phyloP scores from a whole-genome alignment of 148 eudicot species.

The Dysphania ambrosioides region DNA sequence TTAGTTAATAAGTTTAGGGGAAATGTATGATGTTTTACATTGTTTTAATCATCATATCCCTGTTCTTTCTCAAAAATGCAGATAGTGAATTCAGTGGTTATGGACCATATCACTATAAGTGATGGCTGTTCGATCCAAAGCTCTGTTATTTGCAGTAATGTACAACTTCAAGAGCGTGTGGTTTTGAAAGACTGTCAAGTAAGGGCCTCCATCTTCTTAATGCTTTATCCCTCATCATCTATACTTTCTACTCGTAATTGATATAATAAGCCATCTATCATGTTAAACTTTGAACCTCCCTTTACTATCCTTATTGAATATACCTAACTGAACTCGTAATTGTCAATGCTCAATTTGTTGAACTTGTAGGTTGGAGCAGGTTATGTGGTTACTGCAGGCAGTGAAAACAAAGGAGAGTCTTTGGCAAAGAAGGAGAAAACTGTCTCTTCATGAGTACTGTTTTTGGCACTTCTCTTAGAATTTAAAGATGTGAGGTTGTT shows the following conservation, averaged over 20 bases:
- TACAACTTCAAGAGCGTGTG: slow-evolving; percentile 82
- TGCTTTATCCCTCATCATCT: not conserved
- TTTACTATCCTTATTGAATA: not conserved
- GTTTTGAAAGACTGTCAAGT: slow-evolving; percentile 93
- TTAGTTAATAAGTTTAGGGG: not conserved
- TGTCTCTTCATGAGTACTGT: slow-evolving; percentile 23
- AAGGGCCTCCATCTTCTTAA: slow-evolving; percentile 25
- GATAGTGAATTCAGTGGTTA: slow-evolving; percentile 84
- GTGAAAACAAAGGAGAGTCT: slow-evolving; percentile 81
- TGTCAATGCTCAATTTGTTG: not conserved
- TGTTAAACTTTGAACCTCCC: not conserved
- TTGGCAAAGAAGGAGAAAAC: slow-evolving; percentile 67
- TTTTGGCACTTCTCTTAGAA: not conserved
- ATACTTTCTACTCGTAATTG: not conserved
- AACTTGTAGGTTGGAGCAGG: slow-evolving; percentile 78
- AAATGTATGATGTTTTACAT: not conserved
- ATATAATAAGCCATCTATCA: not conserved
- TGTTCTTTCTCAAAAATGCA: slow-evolving; percentile 29
- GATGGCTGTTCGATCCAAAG: slow-evolving; percentile 98
- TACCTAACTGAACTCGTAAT: not conserved
- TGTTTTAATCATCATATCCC: not conserved
- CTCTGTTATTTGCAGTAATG: slow-evolving; percentile 90
- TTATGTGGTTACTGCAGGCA: slow-evolving; percentile 73
- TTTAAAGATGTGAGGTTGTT: not conserved
- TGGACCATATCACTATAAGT: slow-evolving; percentile 80